Evolutionary conservation across 2,329 filamentous ascomycete genomes (phyloP), one percentile per base, ranked within the genome.

Genomic region (Fusarium secorum): DNA sequence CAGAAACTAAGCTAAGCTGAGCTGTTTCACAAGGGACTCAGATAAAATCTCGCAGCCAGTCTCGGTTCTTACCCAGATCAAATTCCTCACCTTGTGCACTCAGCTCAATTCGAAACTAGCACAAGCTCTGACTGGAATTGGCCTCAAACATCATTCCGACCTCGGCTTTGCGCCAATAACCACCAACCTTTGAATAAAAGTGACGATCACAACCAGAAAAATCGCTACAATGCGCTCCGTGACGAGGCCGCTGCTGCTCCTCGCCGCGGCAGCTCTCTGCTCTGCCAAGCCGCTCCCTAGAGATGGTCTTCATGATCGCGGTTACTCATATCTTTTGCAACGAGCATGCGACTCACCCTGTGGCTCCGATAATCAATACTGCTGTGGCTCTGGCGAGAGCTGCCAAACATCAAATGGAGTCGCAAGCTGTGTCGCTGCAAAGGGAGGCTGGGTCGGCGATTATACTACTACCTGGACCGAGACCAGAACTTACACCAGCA

Each of bases 381-480:
- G 88, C 80, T 90, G 88, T 75, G 78, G 77, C 26, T 71, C 78
- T 58, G 81, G 81, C 57, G 78, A 87, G 75, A 75, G 79, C 35
- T 90, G 88, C 81, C 85, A 83, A 62, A 90, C 88, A 10, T 61
- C 81, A 13, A 78, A 80, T 70, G 82, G 83, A 71, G 80, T 86
- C 42, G 87, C 87, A 33, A 84, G 82, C 56, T 90, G 88, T 73
- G 76, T 82, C 39, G 79, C 77, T 39, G 80, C 78, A 28, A 79
- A 77, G 33, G 78, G 78, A 66, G 74, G 72, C 64, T 76, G 75
- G 58, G 74, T 74, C 51, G 79, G 72, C 68, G 79, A 79, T 59
- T 85, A 82, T 78, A 88, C 86, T 36, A 87, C 85, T 13, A 90
- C 88, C 8, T 90, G 87, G 86, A 90, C 88, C 30, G 82, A 86